These are phyloP conservation scores for Aspergillus amoenus DNA, from an alignment of 2,329 filamentous ascomycete species.

Conservation along the genomic window DNA sequence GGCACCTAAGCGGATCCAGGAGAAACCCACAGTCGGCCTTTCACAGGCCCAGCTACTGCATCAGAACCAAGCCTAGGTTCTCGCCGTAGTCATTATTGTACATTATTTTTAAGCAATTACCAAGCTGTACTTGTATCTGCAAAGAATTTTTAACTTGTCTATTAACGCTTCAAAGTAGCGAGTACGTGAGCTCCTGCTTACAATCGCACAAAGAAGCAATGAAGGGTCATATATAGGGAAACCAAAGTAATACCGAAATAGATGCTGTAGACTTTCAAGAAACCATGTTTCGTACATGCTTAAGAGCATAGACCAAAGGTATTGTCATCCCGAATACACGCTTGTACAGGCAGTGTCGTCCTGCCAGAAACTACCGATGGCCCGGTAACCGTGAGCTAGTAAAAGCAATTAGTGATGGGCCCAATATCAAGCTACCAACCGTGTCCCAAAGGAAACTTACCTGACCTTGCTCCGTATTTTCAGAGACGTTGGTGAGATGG, in stretches of 20 bases:
- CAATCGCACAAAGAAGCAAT: neutral
- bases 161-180: slow-evolving; percentile 1
- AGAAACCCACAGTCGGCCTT: slow-evolving; percentile 22
- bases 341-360: slow-evolving; percentile 62
- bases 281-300: neutral
- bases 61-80: slow-evolving; percentile 5
- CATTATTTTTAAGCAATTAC: slow-evolving; percentile 21
- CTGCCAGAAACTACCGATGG: slow-evolving; percentile 71
- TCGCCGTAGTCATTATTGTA: slow-evolving; percentile 16
- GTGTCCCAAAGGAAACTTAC: slow-evolving; percentile 45
- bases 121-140: slow-evolving; percentile 22
- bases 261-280: neutral
- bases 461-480: slow-evolving; percentile 53
- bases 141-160: slow-evolving; percentile 15
- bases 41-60: slow-evolving; percentile 19
- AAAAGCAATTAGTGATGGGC: slow-evolving; percentile 14
- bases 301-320: slow-evolving; percentile 58
- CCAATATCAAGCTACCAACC: neutral
- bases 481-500: slow-evolving; percentile 53
- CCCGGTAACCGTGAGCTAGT: slow-evolving; percentile 68
- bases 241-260: neutral
- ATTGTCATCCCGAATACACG: slow-evolving; percentile 68
- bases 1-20: slow-evolving; percentile 19
- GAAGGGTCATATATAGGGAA: neutral
- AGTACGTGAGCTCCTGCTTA: slow-evolving; percentile 3